Evolutionary conservation across 768 basidiomycete species (phyloP).

Genomic region (Xerocomus brunneocitrinus): DNA sequence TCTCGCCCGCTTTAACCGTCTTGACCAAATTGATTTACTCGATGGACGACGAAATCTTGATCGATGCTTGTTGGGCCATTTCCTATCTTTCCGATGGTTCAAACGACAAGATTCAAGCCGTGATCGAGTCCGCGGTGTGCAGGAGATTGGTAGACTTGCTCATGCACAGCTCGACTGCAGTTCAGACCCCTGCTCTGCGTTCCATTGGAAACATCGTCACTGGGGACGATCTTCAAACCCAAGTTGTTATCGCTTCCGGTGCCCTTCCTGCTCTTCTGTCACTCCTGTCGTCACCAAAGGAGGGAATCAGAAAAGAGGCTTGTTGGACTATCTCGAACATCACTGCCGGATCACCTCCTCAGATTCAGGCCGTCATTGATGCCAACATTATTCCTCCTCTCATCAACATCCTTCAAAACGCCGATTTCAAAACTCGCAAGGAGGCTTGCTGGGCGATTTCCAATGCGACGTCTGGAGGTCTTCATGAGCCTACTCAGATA

Average conservation of each 20-base stretch:
- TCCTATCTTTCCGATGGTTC: slow-evolving; percentile 98
- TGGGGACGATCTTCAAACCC: slow-evolving; percentile 98
- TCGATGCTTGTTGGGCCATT: slow-evolving; percentile 99
- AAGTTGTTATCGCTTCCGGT: slow-evolving; percentile 97
- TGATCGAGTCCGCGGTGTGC: slow-evolving; percentile 97
- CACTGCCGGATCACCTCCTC: slow-evolving; percentile 93
- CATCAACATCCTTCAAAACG: slow-evolving; percentile 95
- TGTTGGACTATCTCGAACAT: slow-evolving; percentile 99
- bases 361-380: slow-evolving; percentile 96
- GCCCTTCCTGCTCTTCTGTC: slow-evolving; percentile 92
- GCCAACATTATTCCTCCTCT: slow-evolving; percentile 97
- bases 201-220: slow-evolving; percentile 99
- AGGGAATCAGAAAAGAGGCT: slow-evolving; percentile 98
- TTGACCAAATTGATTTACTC: slow-evolving; percentile 98
- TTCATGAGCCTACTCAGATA: slow-evolving; percentile 95
- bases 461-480: slow-evolving; percentile 96
- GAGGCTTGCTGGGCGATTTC: slow-evolving; percentile 99
- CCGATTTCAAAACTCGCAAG: slow-evolving; percentile 99
- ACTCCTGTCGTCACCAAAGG: slow-evolving; percentile 92
- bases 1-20: slow-evolving; percentile 94
- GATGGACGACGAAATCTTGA: slow-evolving; percentile 96
- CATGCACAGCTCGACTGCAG: slow-evolving; percentile 91
- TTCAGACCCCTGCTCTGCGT: slow-evolving; percentile 96
- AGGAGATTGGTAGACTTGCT: slow-evolving; percentile 95
- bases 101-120: slow-evolving; percentile 99